Percentiles rank a stretch among this genome's conserved stretches.
These are phyloP conservation scores for Lepidium aucheri DNA, from an alignment of 345 rosid genomes.

Conservation along the genomic window DNA sequence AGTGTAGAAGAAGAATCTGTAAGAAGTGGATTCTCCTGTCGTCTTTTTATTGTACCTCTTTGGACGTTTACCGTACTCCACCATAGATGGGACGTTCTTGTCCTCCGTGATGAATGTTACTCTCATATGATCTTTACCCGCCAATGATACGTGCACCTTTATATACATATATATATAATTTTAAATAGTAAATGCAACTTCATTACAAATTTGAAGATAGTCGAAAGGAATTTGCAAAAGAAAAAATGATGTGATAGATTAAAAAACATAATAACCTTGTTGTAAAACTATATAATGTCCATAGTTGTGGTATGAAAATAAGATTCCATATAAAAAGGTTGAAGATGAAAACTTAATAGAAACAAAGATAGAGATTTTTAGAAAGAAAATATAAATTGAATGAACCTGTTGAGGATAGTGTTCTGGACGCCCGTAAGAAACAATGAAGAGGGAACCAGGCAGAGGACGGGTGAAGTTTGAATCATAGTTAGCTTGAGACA, in stretches of 20 bases:
- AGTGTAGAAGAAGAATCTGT: conserved; percentile 50
- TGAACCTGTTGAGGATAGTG: conserved; percentile 77
- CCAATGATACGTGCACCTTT: conserved; percentile 72
- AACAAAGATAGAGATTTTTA: neutral
- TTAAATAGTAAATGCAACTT: too few relatives aligned
- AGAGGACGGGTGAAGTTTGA: conserved; percentile 40
- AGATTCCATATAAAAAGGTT: neutral
- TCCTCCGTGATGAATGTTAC: conserved; percentile 66
- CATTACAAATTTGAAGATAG: too few relatives aligned
- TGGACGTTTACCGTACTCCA: conserved; percentile 50
- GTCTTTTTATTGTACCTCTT: conserved; percentile 41
- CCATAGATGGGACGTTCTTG: conserved; percentile 34
- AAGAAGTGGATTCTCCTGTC: conserved; percentile 47
- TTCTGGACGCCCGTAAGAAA: conserved; percentile 39
- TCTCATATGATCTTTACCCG: conserved; percentile 50
- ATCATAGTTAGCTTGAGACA: conserved; percentile 9
- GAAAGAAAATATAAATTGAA: too few relatives aligned
- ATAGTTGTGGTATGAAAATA: neutral
- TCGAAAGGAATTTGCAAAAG: too few relatives aligned
- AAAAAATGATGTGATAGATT: neutral
- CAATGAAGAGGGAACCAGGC: conserved; percentile 30
- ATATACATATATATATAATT: neutral
- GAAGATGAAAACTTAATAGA: neutral
- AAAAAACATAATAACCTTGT: neutral
- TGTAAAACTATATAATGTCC: too few relatives aligned